Percentiles rank a stretch among this genome's conserved stretches.
These are phyloP conservation scores for Hypoxylon sp. DNA, from an alignment of 2,329 filamentous ascomycete genomes.

Conservation along the genomic window DNA sequence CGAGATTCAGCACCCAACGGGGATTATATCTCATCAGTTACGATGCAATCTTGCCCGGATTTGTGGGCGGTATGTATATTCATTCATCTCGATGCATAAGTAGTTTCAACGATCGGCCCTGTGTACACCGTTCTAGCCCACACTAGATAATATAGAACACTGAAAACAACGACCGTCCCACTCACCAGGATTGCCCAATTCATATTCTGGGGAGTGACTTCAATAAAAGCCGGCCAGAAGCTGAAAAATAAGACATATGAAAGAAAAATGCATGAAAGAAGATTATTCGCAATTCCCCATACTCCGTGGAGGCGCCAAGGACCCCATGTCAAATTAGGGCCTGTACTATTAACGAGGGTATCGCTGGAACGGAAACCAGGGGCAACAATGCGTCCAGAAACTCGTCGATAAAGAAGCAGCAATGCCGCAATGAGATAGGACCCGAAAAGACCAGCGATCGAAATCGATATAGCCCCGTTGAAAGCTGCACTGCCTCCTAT, in stretches of 20 bases:
- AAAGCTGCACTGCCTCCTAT: constrained; percentile 46
- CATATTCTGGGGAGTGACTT: constrained; percentile 46
- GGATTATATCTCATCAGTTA: too few relatives aligned
- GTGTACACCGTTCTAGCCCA: constrained; percentile 47
- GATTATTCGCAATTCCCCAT: constrained; percentile 45
- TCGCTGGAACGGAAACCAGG: too few relatives aligned
- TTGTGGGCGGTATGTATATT: too few relatives aligned
- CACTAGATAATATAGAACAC: constrained; percentile 47
- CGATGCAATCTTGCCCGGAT: too few relatives aligned
- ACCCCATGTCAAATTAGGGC: constrained; percentile 40
- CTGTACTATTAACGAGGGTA: constrained; percentile 34
- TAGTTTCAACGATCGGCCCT: constrained; percentile 44
- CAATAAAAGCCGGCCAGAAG: constrained; percentile 44
- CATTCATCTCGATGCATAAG: too few relatives aligned
- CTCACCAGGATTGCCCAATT: constrained; percentile 47
- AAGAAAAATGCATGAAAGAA: constrained; percentile 44
- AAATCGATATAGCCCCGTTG: constrained; percentile 48
- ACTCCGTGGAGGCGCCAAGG: constrained; percentile 46
- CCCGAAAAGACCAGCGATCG: constrained; percentile 45
- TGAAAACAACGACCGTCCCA: constrained; percentile 45
- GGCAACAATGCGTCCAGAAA: constrained; percentile 38
- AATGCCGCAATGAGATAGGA: constrained; percentile 46
- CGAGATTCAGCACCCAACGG: too few relatives aligned
- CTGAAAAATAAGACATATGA: constrained; percentile 48
- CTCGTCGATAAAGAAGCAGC: constrained; percentile 30